Evolutionary conservation across 2,329 filamentous ascomycete species (phyloP).

Genomic region (Cladophialophora immunda): DNA sequence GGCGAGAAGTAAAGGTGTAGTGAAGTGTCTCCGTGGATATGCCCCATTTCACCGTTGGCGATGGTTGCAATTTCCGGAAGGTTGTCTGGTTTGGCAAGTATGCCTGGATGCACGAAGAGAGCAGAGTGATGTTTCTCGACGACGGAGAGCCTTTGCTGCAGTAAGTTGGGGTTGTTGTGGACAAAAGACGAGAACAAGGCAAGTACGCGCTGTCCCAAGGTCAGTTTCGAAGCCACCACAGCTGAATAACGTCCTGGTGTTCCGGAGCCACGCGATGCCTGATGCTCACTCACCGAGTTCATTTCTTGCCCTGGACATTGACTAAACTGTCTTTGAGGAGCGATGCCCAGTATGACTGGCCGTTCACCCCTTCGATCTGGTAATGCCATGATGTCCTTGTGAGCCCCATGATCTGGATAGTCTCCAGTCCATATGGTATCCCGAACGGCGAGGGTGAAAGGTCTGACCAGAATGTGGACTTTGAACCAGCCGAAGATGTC

Average conservation of each 20-base stretch:
- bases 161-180: constrained; percentile 28
- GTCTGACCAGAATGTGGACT: constrained; percentile 31
- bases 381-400: constrained; percentile 60
- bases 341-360: constrained; percentile 76
- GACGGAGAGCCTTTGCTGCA: constrained; percentile 30
- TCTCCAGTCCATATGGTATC: constrained; percentile 31
- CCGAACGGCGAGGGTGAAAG: constrained; percentile 31
- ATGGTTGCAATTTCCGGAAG: constrained; percentile 62
- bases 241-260: neutral
- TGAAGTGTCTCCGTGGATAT: constrained; percentile 79
- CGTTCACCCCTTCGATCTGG: constrained; percentile 70
- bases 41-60: constrained; percentile 77
- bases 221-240: constrained; percentile 4
- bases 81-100: constrained; percentile 26
- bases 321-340: constrained; percentile 80
- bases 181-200: constrained; percentile 31
- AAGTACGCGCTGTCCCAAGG: constrained; percentile 26
- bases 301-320: constrained; percentile 67
- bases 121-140: constrained; percentile 34
- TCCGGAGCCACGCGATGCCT: neutral
- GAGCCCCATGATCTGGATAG: constrained; percentile 32
- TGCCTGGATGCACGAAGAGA: constrained; percentile 33
- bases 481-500: constrained; percentile 49
- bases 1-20: constrained; percentile 84
- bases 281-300: constrained; percentile 43